Percentiles rank a stretch among this genome's conserved stretches.
Conservation (phyloP, 2,329 filamentous ascomycete species). For the Neobulgaria alba region DNA sequence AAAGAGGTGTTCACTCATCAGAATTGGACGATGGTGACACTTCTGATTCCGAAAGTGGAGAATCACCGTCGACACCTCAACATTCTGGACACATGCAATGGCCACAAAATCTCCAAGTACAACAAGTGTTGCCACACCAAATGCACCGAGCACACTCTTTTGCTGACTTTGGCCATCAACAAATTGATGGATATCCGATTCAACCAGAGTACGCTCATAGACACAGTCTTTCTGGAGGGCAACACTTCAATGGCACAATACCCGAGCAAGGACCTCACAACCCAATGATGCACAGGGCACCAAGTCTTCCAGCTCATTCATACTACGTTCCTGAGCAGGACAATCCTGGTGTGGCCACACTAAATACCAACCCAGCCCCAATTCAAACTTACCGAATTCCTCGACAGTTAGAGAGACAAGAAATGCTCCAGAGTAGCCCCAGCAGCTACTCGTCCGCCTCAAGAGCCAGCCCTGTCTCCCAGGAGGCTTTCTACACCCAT, state of each 20-base stretch:
- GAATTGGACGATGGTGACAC: conserved; percentile 35
- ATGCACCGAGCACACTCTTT: conserved; percentile 46
- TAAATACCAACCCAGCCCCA: conserved; percentile 45
- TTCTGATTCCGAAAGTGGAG: conserved; percentile 35
- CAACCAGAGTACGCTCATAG: conserved; percentile 35
- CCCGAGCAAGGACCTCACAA: conserved; percentile 33
- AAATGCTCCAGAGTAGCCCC: conserved; percentile 50
- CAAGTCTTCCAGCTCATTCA: conserved; percentile 25
- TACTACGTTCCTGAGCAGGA: conserved; percentile 51
- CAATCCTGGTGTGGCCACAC: conserved; percentile 53
- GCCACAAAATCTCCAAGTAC: conserved; percentile 36
- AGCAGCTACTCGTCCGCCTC: conserved; percentile 48
- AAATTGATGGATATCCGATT: conserved; percentile 30
- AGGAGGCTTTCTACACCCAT: conserved; percentile 50
- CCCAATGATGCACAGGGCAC: conserved; percentile 31
- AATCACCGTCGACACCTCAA: conserved; percentile 50
- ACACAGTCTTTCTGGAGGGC: conserved; percentile 39
- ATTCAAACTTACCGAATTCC: conserved; percentile 38
- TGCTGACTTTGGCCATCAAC: conserved; percentile 42
- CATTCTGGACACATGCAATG: conserved; percentile 42
- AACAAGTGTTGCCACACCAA: conserved; percentile 29
- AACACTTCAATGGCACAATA: conserved; percentile 36
- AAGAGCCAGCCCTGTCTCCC: conserved; percentile 43
- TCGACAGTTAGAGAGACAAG: conserved; percentile 33
- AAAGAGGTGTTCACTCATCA: conserved; percentile 46